Conservation (phyloP, 2,329 filamentous ascomycete species). For the Mollisia scopiformis region DNA sequence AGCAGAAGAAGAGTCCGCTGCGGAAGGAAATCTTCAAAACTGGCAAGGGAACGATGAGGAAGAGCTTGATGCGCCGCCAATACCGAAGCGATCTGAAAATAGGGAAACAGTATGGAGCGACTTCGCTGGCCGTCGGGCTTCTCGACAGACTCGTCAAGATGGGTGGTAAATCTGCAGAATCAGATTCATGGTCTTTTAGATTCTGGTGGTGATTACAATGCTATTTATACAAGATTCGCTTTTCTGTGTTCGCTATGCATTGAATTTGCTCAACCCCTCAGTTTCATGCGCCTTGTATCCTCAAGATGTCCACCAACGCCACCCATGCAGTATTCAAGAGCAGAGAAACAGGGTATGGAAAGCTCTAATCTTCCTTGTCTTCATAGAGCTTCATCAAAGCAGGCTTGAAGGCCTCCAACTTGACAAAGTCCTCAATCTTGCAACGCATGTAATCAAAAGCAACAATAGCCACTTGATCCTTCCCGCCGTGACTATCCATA, state of each 20-base stretch:
- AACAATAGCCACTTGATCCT: slow-evolving; percentile 67
- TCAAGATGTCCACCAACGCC: not conserved
- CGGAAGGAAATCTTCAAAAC: not conserved
- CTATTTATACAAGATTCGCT: not conserved
- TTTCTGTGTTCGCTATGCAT: not conserved
- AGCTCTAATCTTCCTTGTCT: slow-evolving; percentile 30
- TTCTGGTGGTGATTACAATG: not conserved
- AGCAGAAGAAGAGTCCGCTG: not conserved
- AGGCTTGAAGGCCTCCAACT: slow-evolving; percentile 64
- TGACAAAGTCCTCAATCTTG: slow-evolving; percentile 69
- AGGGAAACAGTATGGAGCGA: not conserved
- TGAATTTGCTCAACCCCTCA: not conserved
- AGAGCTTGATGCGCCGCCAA: not conserved
- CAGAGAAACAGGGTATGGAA: not conserved
- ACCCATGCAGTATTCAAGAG: not conserved
- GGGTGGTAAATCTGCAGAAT: not conserved
- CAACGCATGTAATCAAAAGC: slow-evolving; percentile 82
- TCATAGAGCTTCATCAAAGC: slow-evolving; percentile 61
- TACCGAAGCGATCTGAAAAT: not conserved
- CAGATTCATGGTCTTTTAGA: not conserved
- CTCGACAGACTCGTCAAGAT: not conserved
- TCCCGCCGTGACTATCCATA: slow-evolving; percentile 43
- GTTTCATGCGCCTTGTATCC: not conserved
- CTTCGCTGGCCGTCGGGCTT: not conserved
- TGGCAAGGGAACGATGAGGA: not conserved